A percentile compares a stretch with the other conserved stretches of the same genome.
These are phyloP conservation scores for Termitomyces sp. DNA, from an alignment of 768 basidiomycete genomes.

Conservation along the genomic window DNA sequence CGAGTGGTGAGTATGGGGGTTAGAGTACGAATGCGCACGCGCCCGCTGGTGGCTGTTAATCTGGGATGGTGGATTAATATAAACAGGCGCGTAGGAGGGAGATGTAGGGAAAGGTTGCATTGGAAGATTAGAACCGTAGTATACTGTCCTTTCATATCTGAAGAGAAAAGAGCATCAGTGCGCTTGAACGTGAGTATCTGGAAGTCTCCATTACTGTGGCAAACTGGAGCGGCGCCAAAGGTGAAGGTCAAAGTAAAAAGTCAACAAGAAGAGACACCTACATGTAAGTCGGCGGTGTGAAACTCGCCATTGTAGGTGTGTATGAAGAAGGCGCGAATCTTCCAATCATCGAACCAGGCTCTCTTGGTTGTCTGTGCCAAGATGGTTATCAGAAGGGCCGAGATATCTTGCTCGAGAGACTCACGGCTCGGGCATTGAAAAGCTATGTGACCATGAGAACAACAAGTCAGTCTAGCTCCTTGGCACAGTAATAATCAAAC, in stretches of 20 bases:
- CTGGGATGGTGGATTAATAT: constrained; percentile 3
- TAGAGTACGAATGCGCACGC: constrained; percentile 13
- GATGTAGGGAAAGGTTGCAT: constrained; percentile 4
- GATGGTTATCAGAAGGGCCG: not conserved
- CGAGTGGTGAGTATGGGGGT: constrained; percentile 10
- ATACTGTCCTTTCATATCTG: constrained; percentile 15
- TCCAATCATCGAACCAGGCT: constrained; percentile 2
- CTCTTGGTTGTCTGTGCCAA: constrained; percentile 5
- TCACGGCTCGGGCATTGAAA: constrained; percentile 23
- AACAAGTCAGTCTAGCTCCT: not conserved
- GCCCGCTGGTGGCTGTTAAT: constrained; percentile 1
- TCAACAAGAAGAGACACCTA: not conserved
- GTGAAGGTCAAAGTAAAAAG: not conserved
- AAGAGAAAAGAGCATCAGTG: not conserved
- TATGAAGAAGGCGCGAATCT: constrained; percentile 12
- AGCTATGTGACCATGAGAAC: constrained; percentile 17
- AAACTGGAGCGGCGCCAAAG: not conserved
- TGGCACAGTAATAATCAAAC: not conserved
- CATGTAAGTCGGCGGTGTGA: constrained; percentile 16
- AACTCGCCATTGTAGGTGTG: constrained; percentile 4
- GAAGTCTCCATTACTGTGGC: constrained; percentile 15
- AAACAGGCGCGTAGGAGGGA: constrained; percentile 11
- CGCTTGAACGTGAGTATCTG: not conserved
- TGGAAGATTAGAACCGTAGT: constrained; percentile 13
- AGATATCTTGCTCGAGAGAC: constrained; percentile 3